These are phyloP conservation scores for Macrophomina phaseolina DNA, from an alignment of 2,329 filamentous ascomycete genomes.

Conservation along the genomic window DNA sequence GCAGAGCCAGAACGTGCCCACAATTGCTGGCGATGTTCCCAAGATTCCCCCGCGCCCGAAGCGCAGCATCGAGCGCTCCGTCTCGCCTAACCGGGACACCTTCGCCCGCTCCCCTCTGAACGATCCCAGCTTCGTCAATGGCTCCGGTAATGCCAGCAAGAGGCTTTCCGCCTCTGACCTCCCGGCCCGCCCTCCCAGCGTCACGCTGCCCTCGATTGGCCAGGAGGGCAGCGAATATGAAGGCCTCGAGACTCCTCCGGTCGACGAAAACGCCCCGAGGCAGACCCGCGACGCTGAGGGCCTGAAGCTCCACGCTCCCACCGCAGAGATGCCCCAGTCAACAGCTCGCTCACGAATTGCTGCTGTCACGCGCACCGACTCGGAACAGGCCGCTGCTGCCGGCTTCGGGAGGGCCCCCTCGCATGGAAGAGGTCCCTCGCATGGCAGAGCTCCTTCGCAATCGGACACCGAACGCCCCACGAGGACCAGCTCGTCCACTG, in stretches of 20 bases:
- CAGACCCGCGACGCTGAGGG: conserved; percentile 81
- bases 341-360: conserved; percentile 85
- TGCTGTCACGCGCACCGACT: conserved; percentile 88
- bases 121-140: conserved; percentile 63
- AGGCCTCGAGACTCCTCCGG: conserved; percentile 41
- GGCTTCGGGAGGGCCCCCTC: conserved; percentile 70
- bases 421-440: conserved; percentile 31
- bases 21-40: conserved; percentile 62
- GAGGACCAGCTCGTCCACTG: conserved; percentile 38
- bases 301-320: conserved; percentile 86
- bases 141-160: conserved; percentile 32
- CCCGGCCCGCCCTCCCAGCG: conserved; percentile 71
- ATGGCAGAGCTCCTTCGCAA: conserved; percentile 46
- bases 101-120: conserved; percentile 89
- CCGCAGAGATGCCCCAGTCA: conserved; percentile 78
- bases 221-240: conserved; percentile 87
- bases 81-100: conserved; percentile 77
- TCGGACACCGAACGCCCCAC: conserved; percentile 34
- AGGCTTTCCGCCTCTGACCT: conserved; percentile 49
- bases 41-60: conserved; percentile 80
- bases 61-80: conserved; percentile 72
- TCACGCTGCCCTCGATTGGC: conserved; percentile 82
- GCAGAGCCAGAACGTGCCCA: conserved; percentile 48
- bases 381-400: conserved; percentile 81
- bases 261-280: conserved; percentile 58